Evolutionary conservation across 1,284 basidiomycete genomes (phyloP).

Genomic region (Tylopilus sp.): DNA sequence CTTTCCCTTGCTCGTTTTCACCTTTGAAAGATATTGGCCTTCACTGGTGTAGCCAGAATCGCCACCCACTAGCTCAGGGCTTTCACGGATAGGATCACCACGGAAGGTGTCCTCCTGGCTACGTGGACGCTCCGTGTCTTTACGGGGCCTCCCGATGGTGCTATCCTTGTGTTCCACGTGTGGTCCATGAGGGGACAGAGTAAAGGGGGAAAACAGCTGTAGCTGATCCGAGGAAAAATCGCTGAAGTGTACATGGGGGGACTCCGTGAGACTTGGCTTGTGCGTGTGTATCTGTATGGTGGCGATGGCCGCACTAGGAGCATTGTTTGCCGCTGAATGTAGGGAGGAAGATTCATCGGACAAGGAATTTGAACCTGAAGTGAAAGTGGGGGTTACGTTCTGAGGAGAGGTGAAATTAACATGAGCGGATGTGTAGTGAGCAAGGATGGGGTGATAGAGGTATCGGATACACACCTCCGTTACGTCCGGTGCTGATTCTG

Average conservation of each 20-base stretch:
- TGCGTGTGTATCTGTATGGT: slow-evolving; percentile 34
- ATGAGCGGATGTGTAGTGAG: slow-evolving; percentile 13
- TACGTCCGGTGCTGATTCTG: slow-evolving; percentile 18
- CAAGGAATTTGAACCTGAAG: slow-evolving; percentile 41
- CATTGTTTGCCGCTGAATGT: slow-evolving; percentile 35
- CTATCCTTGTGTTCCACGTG: slow-evolving; percentile 5
- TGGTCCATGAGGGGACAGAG: slow-evolving; percentile 20
- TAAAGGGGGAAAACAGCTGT: slow-evolving; percentile 36
- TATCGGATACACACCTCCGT: slow-evolving; percentile 29
- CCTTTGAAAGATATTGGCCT: slow-evolving; percentile 44
- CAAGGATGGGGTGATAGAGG: background rate
- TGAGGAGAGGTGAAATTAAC: slow-evolving; percentile 24
- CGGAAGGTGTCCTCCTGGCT: slow-evolving; percentile 35
- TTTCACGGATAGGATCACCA: slow-evolving; percentile 11
- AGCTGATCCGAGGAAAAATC: slow-evolving; percentile 44
- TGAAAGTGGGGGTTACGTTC: slow-evolving; percentile 38
- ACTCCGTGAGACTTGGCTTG: slow-evolving; percentile 42
- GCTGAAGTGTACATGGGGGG: slow-evolving; percentile 43
- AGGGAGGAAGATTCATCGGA: slow-evolving; percentile 46
- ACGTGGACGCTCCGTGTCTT: slow-evolving; percentile 27
- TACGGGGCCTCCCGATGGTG: slow-evolving; percentile 8
- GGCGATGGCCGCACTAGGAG: slow-evolving; percentile 23
- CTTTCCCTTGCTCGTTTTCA: slow-evolving; percentile 32
- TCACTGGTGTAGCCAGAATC: slow-evolving; percentile 42
- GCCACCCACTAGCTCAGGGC: slow-evolving; percentile 24